phyloP scores from a whole-genome alignment of 75 land plant species.

The Pseudotsuga menziesii region DNA sequence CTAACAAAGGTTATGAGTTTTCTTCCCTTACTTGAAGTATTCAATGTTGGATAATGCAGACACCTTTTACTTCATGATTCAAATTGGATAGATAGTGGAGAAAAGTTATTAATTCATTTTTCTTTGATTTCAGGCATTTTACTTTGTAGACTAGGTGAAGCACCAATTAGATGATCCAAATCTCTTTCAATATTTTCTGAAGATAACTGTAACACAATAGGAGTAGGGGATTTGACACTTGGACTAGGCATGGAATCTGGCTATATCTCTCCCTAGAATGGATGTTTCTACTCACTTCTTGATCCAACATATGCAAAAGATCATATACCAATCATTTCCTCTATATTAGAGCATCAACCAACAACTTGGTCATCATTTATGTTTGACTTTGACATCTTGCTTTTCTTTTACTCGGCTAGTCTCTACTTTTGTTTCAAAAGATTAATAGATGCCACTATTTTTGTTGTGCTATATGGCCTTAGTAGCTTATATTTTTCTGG shows the following conservation, averaged over 20 bases:
- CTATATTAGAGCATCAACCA: constrained; percentile 99
- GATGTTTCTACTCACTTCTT: constrained; percentile 93
- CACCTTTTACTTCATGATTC: not conserved
- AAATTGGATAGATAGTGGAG: not conserved
- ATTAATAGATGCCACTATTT: constrained; percentile 92
- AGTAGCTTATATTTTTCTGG: constrained; percentile 99
- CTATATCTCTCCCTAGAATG: constrained; percentile 99
- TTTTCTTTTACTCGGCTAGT: constrained; percentile 95
- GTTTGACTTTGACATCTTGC: constrained; percentile 96
- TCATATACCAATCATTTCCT: constrained; percentile 97
- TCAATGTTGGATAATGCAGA: not conserved
- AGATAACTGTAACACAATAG: constrained; percentile 73
- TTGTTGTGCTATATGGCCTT: constrained; percentile 93
- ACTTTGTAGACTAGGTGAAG: constrained; percentile 90
- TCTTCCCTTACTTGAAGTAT: not conserved
- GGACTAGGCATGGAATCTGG: constrained; percentile 92
- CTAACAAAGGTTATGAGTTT: not conserved
- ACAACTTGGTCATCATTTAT: constrained; percentile 99
- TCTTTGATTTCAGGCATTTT: constrained; percentile 72
- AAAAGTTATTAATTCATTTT: not conserved
- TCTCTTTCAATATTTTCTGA: constrained; percentile 74
- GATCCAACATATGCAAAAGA: constrained; percentile 99
- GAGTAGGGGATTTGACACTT: constrained; percentile 74
- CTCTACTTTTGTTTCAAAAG: constrained; percentile 96
- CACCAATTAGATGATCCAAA: constrained; percentile 74